Conservation (phyloP, 2,329 filamentous ascomycete genomes). For the Cyphellophora attinorum region DNA sequence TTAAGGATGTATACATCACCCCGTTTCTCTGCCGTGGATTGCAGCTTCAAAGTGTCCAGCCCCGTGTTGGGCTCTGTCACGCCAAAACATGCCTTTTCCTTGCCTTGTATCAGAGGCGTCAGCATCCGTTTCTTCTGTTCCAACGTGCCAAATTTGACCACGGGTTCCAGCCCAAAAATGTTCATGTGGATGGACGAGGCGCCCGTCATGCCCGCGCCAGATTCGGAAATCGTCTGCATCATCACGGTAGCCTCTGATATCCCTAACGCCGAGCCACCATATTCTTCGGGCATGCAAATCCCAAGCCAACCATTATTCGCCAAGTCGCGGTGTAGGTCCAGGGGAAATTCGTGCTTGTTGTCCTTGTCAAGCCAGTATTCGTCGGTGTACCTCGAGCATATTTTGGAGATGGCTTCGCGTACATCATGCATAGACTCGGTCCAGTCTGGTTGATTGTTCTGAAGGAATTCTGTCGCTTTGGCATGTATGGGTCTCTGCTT, state of each 20-base stretch:
- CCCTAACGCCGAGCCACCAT: slow-evolving; percentile 62
- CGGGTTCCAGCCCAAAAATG: slow-evolving; percentile 62
- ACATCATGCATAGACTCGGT: slow-evolving; percentile 31
- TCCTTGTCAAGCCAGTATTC: slow-evolving; percentile 70
- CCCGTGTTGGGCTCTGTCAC: slow-evolving; percentile 76
- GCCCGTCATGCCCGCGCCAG: slow-evolving; percentile 68
- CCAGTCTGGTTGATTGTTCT: slow-evolving; percentile 2
- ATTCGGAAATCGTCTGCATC: slow-evolving; percentile 73
- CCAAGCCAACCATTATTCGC: slow-evolving; percentile 72
- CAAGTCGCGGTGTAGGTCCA: slow-evolving; percentile 65
- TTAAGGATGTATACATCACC: slow-evolving; percentile 53
- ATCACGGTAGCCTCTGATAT: slow-evolving; percentile 80
- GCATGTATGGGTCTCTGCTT: neutral
- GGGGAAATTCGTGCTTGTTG: slow-evolving; percentile 59
- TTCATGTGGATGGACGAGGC: slow-evolving; percentile 56
- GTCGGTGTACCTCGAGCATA: slow-evolving; percentile 63
- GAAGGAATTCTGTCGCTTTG: slow-evolving; percentile 1
- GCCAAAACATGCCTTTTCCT: slow-evolving; percentile 67
- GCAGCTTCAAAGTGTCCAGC: slow-evolving; percentile 64
- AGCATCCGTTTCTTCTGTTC: slow-evolving; percentile 57
- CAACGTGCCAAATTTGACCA: slow-evolving; percentile 61
- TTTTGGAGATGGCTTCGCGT: slow-evolving; percentile 56
- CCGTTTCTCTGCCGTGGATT: slow-evolving; percentile 53
- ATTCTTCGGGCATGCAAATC: slow-evolving; percentile 64
- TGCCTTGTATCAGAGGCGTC: slow-evolving; percentile 61